phyloP scores from a whole-genome alignment of 208 protist genomes.

The Tetramitus jugosus region DNA sequence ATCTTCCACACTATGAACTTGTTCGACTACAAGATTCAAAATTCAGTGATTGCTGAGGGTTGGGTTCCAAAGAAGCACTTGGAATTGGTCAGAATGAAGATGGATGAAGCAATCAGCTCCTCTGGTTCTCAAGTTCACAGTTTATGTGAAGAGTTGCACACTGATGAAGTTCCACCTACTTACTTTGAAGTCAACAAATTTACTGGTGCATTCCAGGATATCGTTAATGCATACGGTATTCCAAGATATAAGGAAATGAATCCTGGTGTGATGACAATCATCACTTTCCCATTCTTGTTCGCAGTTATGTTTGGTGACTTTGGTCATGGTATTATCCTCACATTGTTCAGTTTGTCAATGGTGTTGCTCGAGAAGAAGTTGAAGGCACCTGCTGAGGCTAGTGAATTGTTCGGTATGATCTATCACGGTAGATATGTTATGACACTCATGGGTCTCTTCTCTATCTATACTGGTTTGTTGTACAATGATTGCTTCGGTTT shows the following conservation, averaged over 20 bases:
- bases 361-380: slow-evolving; percentile 73
- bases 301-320: slow-evolving; percentile 99
- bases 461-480: slow-evolving; percentile 89
- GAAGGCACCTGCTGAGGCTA: slow-evolving; percentile 60
- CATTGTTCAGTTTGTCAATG: slow-evolving; percentile 63
- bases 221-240: slow-evolving; percentile 96
- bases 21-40: slow-evolving; percentile 78
- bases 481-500: slow-evolving; percentile 94
- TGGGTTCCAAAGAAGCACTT: slow-evolving; percentile 73
- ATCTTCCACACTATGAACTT: slow-evolving; percentile 92
- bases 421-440: slow-evolving; percentile 85
- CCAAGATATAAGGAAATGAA: slow-evolving; percentile 82
- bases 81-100: slow-evolving; percentile 57
- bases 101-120: slow-evolving; percentile 60
- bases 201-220: slow-evolving; percentile 86
- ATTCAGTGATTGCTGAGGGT: slow-evolving; percentile 72
- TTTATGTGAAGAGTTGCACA: slow-evolving; percentile 76
- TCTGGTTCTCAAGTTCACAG: slow-evolving; percentile 73
- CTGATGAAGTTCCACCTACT: slow-evolving; percentile 84
- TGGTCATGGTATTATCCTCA: slow-evolving; percentile 90
- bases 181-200: slow-evolving; percentile 94
- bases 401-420: slow-evolving; percentile 72
- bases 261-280: slow-evolving; percentile 84
- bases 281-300: slow-evolving; percentile 99
- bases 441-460: slow-evolving; percentile 87